Percentiles rank a stretch among this genome's conserved stretches.
Conservation (phyloP, 768 basidiomycete genomes). For the Agaricus sinodeliciosus region DNA sequence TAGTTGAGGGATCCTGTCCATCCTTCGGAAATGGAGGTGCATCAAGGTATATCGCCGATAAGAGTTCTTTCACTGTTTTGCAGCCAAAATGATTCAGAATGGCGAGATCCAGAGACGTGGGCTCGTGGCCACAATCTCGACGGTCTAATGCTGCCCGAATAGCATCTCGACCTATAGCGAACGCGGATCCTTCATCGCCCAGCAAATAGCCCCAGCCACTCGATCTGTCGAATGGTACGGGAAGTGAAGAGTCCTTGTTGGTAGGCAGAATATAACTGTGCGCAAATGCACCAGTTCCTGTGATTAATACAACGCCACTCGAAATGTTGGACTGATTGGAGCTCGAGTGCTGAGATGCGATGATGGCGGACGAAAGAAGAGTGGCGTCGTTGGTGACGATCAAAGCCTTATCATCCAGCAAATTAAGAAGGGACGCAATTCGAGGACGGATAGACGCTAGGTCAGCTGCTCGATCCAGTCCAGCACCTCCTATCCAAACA, state of each 20-base stretch:
- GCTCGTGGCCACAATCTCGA: slow-evolving; percentile 14
- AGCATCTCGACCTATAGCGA: slow-evolving; percentile 19
- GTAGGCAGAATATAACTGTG: slow-evolving; percentile 15
- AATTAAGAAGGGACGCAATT: slow-evolving; percentile 11
- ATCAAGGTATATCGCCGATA: slow-evolving; percentile 17
- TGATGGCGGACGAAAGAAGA: slow-evolving; percentile 20
- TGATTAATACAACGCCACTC: slow-evolving; percentile 18
- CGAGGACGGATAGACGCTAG: slow-evolving; percentile 13
- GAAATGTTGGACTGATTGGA: slow-evolving; percentile 9
- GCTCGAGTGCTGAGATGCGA: neutral
- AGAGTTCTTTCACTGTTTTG: slow-evolving; percentile 14
- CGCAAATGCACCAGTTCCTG: slow-evolving; percentile 20
- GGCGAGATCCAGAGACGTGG: slow-evolving; percentile 15
- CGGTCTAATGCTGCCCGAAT: slow-evolving; percentile 15
- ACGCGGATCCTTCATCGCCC: slow-evolving; percentile 22
- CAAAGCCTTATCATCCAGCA: slow-evolving; percentile 13
- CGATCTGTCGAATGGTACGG: slow-evolving; percentile 14
- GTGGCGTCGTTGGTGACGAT: slow-evolving; percentile 22
- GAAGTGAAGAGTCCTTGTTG: slow-evolving; percentile 9
- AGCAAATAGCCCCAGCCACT: slow-evolving; percentile 23
- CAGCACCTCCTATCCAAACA: slow-evolving; percentile 22
- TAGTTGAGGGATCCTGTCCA: slow-evolving; percentile 11
- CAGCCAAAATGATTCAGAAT: slow-evolving; percentile 17
- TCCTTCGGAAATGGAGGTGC: slow-evolving; percentile 1
- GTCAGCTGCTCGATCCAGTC: slow-evolving; percentile 18